Evolutionary conservation across 2,329 filamentous ascomycete genomes (phyloP), one percentile per base, ranked within the genome.

Genomic region (Fusarium agapanthi): DNA sequence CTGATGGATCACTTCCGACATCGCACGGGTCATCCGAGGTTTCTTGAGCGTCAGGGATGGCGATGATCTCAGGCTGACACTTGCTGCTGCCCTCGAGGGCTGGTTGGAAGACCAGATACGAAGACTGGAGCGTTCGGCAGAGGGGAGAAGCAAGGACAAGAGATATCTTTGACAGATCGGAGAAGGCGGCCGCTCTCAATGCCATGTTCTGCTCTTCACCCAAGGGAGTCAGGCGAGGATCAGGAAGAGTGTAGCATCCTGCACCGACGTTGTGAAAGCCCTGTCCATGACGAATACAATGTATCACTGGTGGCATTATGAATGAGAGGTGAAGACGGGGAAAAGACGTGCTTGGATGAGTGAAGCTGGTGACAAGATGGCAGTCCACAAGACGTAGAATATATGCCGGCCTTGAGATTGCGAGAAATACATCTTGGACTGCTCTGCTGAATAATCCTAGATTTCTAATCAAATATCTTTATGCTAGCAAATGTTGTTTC

Each of bases 271-370:
- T 47, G 26, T 47, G 44, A 2, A 47, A 47, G 44, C 44, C 44
- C 44, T 47, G 20, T 2, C 26, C 44, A 47, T 47, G 26, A 9
- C 44, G 26, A 2, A 28, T 11, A 6, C 26, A 47, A 28, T 47
- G 20, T 3, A 47, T 47, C 20, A 47, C 13, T 22, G 44, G 26
- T 6, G 18, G 26, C 44, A 47, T 47, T 22, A 15, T 11, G 6
- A 15, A 3, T 22, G 26, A 10, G 22, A 11, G 9, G 5, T 22
- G 1, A 0, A 22, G 13, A 11, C 0, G 9, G 6, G 2, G 13
- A 11, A 22, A 15, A 11, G 13, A 22, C 13, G 13, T 47, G 20
- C 5, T 22, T 11, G 1, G 5, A 28, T 22, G 13, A 28, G 4
- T 28, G 26, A 28, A 28, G 6, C 4, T 7, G 44, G 5, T 45